Percentiles rank a stretch among this genome's conserved stretches.
phyloP scores from a whole-genome alignment of 179 eudicot genomes.

The Amaranthus tricolor region DNA sequence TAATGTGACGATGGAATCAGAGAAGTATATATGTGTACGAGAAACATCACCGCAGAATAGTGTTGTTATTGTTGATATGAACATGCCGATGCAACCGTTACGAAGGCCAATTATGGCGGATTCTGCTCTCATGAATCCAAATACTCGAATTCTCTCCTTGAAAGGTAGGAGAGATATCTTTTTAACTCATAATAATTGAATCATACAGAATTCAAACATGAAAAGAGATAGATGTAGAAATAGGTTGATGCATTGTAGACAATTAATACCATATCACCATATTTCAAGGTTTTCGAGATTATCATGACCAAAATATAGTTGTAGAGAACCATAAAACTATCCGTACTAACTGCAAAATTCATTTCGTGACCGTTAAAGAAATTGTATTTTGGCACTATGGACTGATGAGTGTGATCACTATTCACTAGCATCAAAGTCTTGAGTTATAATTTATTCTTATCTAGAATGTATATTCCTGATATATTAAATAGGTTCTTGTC shows the following conservation, averaged over 20 bases:
- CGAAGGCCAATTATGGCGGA: conserved; percentile 94
- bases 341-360: too few species aligned
- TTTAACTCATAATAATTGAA: neutral
- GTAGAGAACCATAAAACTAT: too few species aligned
- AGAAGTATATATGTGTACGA: conserved; percentile 91
- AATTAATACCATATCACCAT: too few species aligned
- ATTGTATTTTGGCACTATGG: too few species aligned
- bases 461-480: neutral
- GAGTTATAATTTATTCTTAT: neutral
- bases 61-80: conserved; percentile 93
- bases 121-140: conserved; percentile 94
- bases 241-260: too few species aligned
- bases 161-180: conserved; percentile 51
- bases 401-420: too few species aligned
- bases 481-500: neutral
- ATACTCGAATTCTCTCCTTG: conserved; percentile 71
- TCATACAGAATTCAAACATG: neutral
- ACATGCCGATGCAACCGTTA: conserved; percentile 88
- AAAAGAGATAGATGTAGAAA: too few species aligned
- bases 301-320: too few species aligned
- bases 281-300: too few species aligned
- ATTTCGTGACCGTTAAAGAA: too few species aligned
- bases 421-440: neutral
- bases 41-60: conserved; percentile 93
- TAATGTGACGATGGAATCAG: conserved; percentile 98